Evolutionary conservation across 306 rosid species (phyloP).

Genomic region (Acmispon strigosus): DNA sequence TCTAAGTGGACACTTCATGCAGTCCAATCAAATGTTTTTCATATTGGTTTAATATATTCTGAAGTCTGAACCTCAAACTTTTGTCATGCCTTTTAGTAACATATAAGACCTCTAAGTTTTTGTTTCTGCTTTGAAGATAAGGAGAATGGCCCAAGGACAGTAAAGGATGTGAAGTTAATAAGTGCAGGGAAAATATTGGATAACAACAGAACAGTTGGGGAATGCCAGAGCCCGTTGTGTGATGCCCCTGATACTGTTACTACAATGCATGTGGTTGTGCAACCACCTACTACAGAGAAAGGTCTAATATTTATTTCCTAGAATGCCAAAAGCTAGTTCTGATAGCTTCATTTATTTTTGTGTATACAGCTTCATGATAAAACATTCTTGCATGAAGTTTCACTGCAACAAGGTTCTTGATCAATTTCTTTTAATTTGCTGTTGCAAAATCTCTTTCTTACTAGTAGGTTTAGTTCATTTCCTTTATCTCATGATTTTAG

Average conservation of each 20-base stretch:
- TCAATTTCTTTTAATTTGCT: not conserved
- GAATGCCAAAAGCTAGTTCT: not conserved
- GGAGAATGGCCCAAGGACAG: conserved; percentile 83
- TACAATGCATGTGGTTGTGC: conserved; percentile 92
- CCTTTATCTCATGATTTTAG: not conserved
- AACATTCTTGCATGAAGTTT: not conserved
- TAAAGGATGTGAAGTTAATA: conserved; percentile 87
- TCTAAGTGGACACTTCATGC: not conserved
- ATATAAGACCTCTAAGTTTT: not conserved
- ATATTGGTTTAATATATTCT: conserved; percentile 3
- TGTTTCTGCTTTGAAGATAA: conserved; percentile 50
- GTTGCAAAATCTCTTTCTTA: not conserved
- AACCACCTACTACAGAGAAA: conserved; percentile 66
- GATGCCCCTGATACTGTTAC: conserved; percentile 81
- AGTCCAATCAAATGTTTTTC: conserved; percentile 9
- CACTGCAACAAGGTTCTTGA: not conserved
- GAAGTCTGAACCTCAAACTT: not conserved
- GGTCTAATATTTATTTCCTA: conserved; percentile 37
- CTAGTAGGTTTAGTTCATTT: not conserved
- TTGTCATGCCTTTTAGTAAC: not conserved
- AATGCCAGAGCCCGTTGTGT: conserved; percentile 76
- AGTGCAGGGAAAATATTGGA: conserved; percentile 84
- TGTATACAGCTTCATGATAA: not conserved
- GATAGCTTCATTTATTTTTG: not conserved
- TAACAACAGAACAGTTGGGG: conserved; percentile 81